Base-by-base conservation (phyloP, 129 eudicot genomes). In the sunflower (Helianthus annuus) region DNA sequence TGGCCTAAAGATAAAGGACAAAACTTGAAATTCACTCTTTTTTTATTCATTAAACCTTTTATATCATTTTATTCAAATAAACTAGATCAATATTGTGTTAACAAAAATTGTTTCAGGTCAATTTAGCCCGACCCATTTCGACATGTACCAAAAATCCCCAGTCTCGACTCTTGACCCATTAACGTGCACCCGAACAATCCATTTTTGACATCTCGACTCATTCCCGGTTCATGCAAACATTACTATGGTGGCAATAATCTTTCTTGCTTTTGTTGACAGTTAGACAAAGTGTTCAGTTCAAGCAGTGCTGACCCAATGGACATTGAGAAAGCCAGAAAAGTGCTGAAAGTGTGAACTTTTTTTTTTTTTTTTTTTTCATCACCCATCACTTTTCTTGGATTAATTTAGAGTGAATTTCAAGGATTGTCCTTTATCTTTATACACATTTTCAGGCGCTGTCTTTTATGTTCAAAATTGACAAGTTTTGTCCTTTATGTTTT, bases 251-350 rank as follows among this genome's bases (percentile, higher is more conserved):
- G 39, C 40, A 71, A 40, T 71, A 44, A 56, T 3, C 8, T 32
- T 27, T 45, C 48, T 22, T 29, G 65, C 36, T 70, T 64, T 42
- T 54, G n/a, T 74, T 22, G 8, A 68, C 77, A 92, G 98, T 85
- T 92, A 74, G 96, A 89, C 78, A 85, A 82, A 79, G 85, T 92
- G 51, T 92, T 92, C 59, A 66, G 82, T 75, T 75, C 73, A 70
- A 86, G 80, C 60, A 83, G 70, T 66, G 85, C 86, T 1, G 91
- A 89, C 70, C 91, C 96, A 4, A 29, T 36, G 60, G 96, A 86
- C 58, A 76, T 89, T 29, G 96, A 89, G 76, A 86, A 83, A 66
- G 96, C 87, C 75, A 84, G 86, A 73, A 82, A 84, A 77, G 86
- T 86, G 73, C 86, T 86, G 1, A 86, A 78, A 58, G 92, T 86